Percentiles rank a stretch among this genome's conserved stretches.
Evolutionary conservation across 2,329 filamentous ascomycete genomes (phyloP).

Genomic region (Metarhizium robertsii): DNA sequence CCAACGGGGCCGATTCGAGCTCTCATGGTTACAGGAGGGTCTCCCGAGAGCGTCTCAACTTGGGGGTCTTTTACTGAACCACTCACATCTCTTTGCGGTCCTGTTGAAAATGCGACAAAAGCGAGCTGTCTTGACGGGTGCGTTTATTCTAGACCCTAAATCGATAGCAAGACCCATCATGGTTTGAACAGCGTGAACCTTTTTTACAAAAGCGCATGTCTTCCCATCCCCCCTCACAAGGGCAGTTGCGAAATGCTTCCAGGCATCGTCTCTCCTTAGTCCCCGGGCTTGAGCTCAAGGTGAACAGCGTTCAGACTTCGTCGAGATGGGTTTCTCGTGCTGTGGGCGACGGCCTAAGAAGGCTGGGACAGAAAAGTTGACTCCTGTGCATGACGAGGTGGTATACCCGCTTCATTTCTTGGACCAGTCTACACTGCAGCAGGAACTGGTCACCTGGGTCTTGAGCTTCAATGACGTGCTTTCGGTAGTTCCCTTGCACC

Average conservation of each 20-base stretch:
- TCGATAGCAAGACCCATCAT: neutral
- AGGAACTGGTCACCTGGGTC: slow-evolving; percentile 7
- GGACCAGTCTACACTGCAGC: slow-evolving; percentile 1
- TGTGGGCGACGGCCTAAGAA: neutral
- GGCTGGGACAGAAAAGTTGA: neutral
- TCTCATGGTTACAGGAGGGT: neutral
- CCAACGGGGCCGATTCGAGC: neutral
- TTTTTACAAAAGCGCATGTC: neutral
- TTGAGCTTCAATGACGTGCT: slow-evolving; percentile 10
- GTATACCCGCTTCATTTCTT: slow-evolving; percentile 6
- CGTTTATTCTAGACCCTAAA: neutral
- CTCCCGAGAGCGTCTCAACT: neutral
- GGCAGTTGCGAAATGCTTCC: neutral
- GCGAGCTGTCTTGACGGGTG: neutral
- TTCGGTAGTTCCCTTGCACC: slow-evolving; percentile 1
- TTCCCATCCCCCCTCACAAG: neutral
- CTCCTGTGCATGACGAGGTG: neutral
- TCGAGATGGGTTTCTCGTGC: slow-evolving; percentile 4
- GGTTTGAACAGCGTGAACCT: neutral
- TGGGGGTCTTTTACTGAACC: neutral
- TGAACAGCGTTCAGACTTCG: neutral
- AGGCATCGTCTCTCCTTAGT: neutral
- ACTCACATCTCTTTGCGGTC: neutral
- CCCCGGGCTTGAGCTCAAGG: neutral
- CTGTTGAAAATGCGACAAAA: neutral